A percentile compares a stretch with the other conserved stretches of the same genome.
Evolutionary conservation across 164 flowering plant species (phyloP).

Genomic region (Dillenia suffruticosa): DNA sequence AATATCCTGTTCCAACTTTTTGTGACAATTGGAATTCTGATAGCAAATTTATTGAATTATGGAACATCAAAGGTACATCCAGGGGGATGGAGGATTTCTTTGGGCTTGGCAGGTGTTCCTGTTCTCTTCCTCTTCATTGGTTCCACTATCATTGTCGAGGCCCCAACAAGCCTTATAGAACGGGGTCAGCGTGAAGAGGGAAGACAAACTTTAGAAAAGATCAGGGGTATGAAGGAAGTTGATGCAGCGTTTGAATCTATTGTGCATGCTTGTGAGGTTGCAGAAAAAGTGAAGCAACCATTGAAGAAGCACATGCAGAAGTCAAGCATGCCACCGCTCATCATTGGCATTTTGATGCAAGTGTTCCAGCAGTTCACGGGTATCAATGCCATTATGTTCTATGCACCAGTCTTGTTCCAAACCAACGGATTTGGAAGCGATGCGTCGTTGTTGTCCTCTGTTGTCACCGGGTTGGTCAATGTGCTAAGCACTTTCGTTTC

Average conservation of each 20-base stretch:
- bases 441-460: conserved; percentile 39
- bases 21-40: conserved; percentile 39
- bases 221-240: conserved; percentile 39
- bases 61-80: conserved; percentile 22
- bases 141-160: conserved; percentile 34
- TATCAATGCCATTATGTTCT: conserved; percentile 59
- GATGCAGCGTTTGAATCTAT: conserved; percentile 31
- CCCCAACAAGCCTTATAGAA: conserved; percentile 47
- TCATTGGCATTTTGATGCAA: conserved; percentile 33
- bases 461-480: conserved; percentile 43
- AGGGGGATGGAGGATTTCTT: conserved; percentile 36
- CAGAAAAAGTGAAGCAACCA: conserved; percentile 28
- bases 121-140: conserved; percentile 31
- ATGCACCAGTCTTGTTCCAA: conserved; percentile 50
- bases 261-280: conserved; percentile 26
- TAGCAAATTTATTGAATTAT: conserved; percentile 42
- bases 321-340: conserved; percentile 30
- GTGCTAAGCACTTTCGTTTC: conserved; percentile 41
- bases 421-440: conserved; percentile 41
- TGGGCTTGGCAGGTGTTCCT: conserved; percentile 39
- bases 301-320: conserved; percentile 31
- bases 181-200: conserved; percentile 23
- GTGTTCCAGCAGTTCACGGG: conserved; percentile 58
- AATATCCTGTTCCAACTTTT: conserved; percentile 49
- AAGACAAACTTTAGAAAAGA: conserved; percentile 21